Conservation (phyloP, 164 flowering plant species). For the Chimonanthus salicifolius region DNA sequence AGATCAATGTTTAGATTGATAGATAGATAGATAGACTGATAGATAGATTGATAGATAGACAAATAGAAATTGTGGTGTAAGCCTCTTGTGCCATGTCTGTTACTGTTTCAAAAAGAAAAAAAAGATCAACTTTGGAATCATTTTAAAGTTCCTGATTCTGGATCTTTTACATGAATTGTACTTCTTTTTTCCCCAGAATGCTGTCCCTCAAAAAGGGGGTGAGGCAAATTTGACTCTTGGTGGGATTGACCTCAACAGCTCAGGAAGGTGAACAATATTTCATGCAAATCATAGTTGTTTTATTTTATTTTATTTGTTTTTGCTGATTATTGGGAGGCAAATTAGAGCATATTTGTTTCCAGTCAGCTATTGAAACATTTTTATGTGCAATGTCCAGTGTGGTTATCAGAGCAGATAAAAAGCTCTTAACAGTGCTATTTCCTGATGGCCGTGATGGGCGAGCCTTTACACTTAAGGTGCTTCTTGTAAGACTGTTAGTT, state of each 20-base stretch:
- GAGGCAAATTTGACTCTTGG: slow-evolving; percentile 95
- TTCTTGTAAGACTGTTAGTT: not conserved
- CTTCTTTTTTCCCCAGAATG: slow-evolving; percentile 48
- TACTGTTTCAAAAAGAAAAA: too few relatives aligned
- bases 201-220: slow-evolving; percentile 59
- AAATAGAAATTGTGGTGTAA: too few relatives aligned
- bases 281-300: slow-evolving; percentile 18
- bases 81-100: too few relatives aligned
- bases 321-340: not conserved
- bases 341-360: not conserved
- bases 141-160: not conserved
- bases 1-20: not conserved
- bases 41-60: too few relatives aligned
- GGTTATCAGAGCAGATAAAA: slow-evolving; percentile 80
- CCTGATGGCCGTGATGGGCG: slow-evolving; percentile 97
- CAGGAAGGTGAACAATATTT: slow-evolving; percentile 81
- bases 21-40: not conserved
- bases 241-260: slow-evolving; percentile 97
- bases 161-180: not conserved
- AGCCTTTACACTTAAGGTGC: slow-evolving; percentile 93
- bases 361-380: slow-evolving; percentile 5
- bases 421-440: slow-evolving; percentile 85
- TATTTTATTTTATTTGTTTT: not conserved
- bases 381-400: slow-evolving; percentile 43
- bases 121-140: not conserved